phyloP scores from a whole-genome alignment of 2,329 filamentous ascomycete genomes.

The Thelonectria olida region DNA sequence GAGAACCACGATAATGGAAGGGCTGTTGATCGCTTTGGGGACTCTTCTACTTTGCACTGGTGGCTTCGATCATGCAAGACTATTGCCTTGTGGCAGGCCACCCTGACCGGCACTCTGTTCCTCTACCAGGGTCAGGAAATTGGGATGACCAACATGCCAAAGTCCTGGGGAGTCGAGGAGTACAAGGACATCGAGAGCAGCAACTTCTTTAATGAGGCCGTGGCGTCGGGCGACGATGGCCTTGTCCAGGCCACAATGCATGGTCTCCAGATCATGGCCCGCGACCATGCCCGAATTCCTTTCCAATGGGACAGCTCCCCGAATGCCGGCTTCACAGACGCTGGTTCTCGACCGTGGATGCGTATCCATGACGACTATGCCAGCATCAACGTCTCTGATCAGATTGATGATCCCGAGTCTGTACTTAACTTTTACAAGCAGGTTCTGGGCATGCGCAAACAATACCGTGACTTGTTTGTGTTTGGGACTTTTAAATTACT shows the following conservation, averaged over 20 bases:
- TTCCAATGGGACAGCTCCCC: constrained; percentile 70
- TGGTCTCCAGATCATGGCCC: constrained; percentile 64
- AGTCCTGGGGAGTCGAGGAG: constrained; percentile 59
- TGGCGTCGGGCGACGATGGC: constrained; percentile 46
- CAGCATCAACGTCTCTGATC: constrained; percentile 63
- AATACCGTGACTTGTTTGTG: constrained; percentile 67
- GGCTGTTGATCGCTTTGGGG: constrained; percentile 63
- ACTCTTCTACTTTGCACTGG: constrained; percentile 53
- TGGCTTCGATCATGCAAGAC: constrained; percentile 60
- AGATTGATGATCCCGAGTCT: constrained; percentile 54
- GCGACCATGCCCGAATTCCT: constrained; percentile 72
- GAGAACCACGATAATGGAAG: constrained; percentile 73
- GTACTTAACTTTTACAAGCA: constrained; percentile 69
- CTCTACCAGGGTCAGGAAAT: constrained; percentile 71
- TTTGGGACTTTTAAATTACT: constrained; percentile 68
- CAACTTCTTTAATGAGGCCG: constrained; percentile 60
- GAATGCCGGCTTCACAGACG: constrained; percentile 68
- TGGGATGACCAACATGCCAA: constrained; percentile 66
- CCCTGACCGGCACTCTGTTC: constrained; percentile 63
- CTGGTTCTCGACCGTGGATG: constrained; percentile 69
- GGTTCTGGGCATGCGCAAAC: constrained; percentile 60
- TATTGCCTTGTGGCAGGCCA: constrained; percentile 59
- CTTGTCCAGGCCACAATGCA: constrained; percentile 57
- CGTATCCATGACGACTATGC: constrained; percentile 67
- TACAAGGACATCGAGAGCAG: constrained; percentile 64